Base-by-base conservation (phyloP, 169 alveolate species). In the Plasmodium coatneyi region DNA sequence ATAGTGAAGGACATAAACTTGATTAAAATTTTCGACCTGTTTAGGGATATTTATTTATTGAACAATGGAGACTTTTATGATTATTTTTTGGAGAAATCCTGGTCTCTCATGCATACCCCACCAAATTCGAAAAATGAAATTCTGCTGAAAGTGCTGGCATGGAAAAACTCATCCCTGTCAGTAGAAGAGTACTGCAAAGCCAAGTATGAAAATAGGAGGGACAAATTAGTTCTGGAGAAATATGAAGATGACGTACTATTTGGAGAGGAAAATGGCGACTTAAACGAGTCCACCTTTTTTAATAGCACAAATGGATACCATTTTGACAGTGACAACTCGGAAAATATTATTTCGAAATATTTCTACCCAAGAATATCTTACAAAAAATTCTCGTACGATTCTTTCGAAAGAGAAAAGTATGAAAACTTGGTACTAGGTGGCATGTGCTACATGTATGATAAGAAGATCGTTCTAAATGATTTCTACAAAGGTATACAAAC, bases 1-100 rank as follows among this genome's bases (percentile, higher is more conserved):
- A 80, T 95, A 71, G 95, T 95, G 34, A 87, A 92, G 39, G 95
- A 92, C 71, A 71, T 82, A 1, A 89, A 96, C 84, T 79, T 96
- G 70, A 52, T 70, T 34, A 92, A 83, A 66, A 83, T 92, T 19
- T 82, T 96, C 49, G 84, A 79, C 22, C 54, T 93, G 28, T 93
- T 95, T 86, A 95, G 87, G 86, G 94, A 92, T 30, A 80, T 96
- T 34, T 96, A 96, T 93, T 56, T 96, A 56, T 60, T 96, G 70
- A 93, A 95, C 32, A 78, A 84, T 92, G 96, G 96, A 52, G 95
- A 92, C 66, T 46, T 95, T 60, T 95, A 82, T 71, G 94, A 92
- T 49, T 93, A 94, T 28, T 76, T 96, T 43, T 80, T 96, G 82
- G 96, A 95, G 56, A 80, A 92, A 28, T 56, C 96, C 22, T 96